phyloP scores from a whole-genome alignment of 306 rosid species.

The Potentilla sterilis region DNA sequence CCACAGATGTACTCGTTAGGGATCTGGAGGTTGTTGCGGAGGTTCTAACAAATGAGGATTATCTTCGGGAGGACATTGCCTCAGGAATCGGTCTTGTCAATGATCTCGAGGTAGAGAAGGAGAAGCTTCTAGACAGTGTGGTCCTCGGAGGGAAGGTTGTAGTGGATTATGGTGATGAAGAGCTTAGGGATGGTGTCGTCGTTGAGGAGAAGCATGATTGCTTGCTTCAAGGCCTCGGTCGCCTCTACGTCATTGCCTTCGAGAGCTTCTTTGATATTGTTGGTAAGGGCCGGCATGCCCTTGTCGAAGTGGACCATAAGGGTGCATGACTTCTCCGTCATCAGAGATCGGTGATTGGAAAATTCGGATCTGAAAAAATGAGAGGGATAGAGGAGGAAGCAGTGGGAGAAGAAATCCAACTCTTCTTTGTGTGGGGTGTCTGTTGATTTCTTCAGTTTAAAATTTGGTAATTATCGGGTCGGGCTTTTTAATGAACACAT shows the following conservation, averaged over 20 bases:
- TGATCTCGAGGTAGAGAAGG: constrained; percentile 89
- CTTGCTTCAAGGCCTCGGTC: constrained; percentile 83
- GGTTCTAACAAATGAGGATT: constrained; percentile 95
- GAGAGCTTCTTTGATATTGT: constrained; percentile 80
- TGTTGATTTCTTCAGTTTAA: too few species aligned
- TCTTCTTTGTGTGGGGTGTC: not conserved
- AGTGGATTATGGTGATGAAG: constrained; percentile 88
- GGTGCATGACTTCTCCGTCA: constrained; percentile 87
- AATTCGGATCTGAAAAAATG: too few species aligned
- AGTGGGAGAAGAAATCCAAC: too few species aligned
- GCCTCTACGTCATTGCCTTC: constrained; percentile 69
- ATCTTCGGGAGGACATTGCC: constrained; percentile 93
- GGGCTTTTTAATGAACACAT: too few species aligned
- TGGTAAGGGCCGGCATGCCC: constrained; percentile 81
- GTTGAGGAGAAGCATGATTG: constrained; percentile 84
- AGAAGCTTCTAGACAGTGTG: constrained; percentile 96
- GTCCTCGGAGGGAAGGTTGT: constrained; percentile 89
- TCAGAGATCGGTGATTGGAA: not conserved
- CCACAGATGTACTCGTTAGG: constrained; percentile 98
- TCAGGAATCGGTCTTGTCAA: constrained; percentile 76
- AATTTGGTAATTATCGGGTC: not conserved
- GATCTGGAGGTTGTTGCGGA: constrained; percentile 80
- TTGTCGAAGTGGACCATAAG: constrained; percentile 88
- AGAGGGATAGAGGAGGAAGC: not conserved
- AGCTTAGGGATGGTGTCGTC: constrained; percentile 89